Evolutionary conservation across 495 filamentous ascomycete genomes (phyloP).

Genomic region (Acidomyces sp.): DNA sequence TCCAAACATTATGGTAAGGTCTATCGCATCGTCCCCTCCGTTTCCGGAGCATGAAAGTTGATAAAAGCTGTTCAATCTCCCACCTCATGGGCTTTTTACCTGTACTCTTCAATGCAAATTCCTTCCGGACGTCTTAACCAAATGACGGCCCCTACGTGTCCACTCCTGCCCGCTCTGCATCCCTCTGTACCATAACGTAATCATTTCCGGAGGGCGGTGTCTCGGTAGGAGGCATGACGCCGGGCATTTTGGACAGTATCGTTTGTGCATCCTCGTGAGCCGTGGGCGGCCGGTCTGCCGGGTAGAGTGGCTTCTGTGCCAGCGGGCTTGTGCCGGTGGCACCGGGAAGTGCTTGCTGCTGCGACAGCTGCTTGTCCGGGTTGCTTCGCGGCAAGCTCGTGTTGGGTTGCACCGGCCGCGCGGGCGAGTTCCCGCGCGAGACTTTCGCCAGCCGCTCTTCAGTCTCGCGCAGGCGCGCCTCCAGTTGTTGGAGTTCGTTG

Average conservation of each 20-base stretch:
- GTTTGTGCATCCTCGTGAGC: conserved; percentile 5
- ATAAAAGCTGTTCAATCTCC: too few relatives aligned
- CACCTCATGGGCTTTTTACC: too few relatives aligned
- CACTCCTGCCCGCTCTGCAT: too few relatives aligned
- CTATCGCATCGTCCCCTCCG: too few relatives aligned
- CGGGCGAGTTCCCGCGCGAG: conserved; percentile 10
- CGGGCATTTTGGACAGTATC: conserved; percentile 15
- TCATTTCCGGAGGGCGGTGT: conserved; percentile 11
- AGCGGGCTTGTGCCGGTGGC: conserved; percentile 1
- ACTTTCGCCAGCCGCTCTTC: conserved; percentile 58
- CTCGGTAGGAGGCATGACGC: conserved; percentile 12
- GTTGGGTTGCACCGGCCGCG: conserved; percentile 9
- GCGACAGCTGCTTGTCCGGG: conserved; percentile 5
- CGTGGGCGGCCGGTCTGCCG: conserved; percentile 4
- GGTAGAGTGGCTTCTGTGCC: conserved; percentile 1
- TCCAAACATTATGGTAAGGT: too few relatives aligned
- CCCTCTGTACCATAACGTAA: conserved; percentile 18
- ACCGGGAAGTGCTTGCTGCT: neutral
- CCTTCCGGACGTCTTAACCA: too few relatives aligned
- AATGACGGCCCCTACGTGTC: too few relatives aligned
- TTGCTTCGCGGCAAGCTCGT: neutral
- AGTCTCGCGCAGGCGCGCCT: conserved; percentile 69
- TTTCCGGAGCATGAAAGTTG: too few relatives aligned
- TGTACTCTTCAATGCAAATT: too few relatives aligned
- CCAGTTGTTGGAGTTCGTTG: conserved; percentile 71